Evolutionary conservation across 192 early-diverging fungal genomes (phyloP).

Genomic region (Linnemannia schmuckeri): DNA sequence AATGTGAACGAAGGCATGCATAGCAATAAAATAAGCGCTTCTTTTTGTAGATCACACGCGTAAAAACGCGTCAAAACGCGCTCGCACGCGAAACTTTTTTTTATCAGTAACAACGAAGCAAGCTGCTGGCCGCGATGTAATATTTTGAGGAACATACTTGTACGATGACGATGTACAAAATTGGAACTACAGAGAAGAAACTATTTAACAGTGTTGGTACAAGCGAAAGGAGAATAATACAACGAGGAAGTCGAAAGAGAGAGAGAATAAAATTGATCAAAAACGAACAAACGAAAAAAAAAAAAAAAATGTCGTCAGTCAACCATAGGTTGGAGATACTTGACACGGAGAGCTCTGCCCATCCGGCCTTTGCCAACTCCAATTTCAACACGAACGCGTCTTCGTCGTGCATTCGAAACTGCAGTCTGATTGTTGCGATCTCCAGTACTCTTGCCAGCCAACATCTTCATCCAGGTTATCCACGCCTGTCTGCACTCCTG

Average conservation of each 20-base stretch:
- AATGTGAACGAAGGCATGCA: too few species aligned
- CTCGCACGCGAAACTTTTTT: too few species aligned
- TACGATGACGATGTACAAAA: too few species aligned
- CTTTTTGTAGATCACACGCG: too few species aligned
- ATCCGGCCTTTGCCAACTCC: not conserved
- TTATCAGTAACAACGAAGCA: too few species aligned
- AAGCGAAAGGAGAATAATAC: not conserved
- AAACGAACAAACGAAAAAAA: not conserved
- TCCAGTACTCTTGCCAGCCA: not conserved
- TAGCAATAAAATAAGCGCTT: too few species aligned
- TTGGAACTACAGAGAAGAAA: too few species aligned
- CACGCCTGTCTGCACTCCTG: not conserved
- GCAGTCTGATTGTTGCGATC: not conserved
- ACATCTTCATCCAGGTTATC: not conserved
- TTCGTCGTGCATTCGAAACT: not conserved
- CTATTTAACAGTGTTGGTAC: too few species aligned
- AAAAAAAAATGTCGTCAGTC: not conserved
- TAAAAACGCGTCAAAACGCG: too few species aligned
- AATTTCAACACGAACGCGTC: not conserved
- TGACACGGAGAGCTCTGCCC: not conserved
- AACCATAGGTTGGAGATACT: not conserved
- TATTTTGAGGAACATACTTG: too few species aligned
- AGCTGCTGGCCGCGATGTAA: too few species aligned
- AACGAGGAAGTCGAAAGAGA: not conserved
- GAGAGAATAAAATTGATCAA: not conserved